Evolutionary conservation across 2,329 filamentous ascomycete species (phyloP), one percentile per base, ranked within the genome.

Genomic region (Nemania diffusa): DNA sequence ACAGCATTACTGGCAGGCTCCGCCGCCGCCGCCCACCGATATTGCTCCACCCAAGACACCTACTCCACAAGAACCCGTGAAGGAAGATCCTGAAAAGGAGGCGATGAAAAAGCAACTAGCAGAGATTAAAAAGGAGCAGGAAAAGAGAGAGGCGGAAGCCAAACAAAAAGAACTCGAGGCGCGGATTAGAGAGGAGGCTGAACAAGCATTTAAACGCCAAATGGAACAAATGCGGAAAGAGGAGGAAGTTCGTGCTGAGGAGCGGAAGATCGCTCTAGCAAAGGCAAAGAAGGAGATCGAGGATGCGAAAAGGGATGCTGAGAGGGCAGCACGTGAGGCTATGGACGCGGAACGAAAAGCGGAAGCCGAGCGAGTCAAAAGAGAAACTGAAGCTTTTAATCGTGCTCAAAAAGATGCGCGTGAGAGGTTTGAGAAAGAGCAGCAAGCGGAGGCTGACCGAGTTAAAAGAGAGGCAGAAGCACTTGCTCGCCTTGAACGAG

Each of bases 21-120:
- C 81, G 26, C 79, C 81, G 22, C 76, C 80, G 8, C 77, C 79
- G 13, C 75, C 75, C 24, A 78, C 76, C 5, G 76, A 78, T 22
- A 26, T 74, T 24, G 72, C 69, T 40, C 69, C 58, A 8, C 69
- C 74, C 15, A 71, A 71, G 44, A 73, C 76, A 5, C 73, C 73
- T 5, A 70, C 24, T 51, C 71, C 62, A 40, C 71, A 72, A 2
- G 71, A 72, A 22, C 69, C 69, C 5, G 65, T 69, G 40, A 73
- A 73, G 42, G 68, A 70, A 32, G 86, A 91, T 60, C 83, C 85
- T 1, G 86, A 91, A 63, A 88, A 88, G 73, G 81, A 90, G 69
- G 82, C 82, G n/a, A 84, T 90, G 64, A 85, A 90, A 68, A 84
- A 87, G 69, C 85, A 91, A 72, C 78, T 92, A 17, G 82, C 84